These are phyloP conservation scores for Neurospora sp. DNA, from an alignment of 2,329 filamentous ascomycete genomes.

Conservation along the genomic window DNA sequence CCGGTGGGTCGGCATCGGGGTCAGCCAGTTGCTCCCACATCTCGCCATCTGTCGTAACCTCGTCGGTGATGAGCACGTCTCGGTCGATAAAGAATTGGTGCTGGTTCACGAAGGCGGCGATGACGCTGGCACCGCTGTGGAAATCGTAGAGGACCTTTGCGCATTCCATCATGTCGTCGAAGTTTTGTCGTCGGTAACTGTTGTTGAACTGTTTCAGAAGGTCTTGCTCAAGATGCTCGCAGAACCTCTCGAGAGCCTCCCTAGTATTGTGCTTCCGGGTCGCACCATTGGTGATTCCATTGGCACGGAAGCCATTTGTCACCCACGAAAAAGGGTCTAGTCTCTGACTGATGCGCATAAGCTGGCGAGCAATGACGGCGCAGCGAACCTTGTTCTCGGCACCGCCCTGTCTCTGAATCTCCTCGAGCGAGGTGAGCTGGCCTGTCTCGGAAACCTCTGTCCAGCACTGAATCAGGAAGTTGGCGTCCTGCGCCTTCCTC, in stretches of 20 bases:
- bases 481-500: constrained; percentile 81
- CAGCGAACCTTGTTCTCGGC: constrained; percentile 90
- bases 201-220: constrained; percentile 93
- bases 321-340: constrained; percentile 71
- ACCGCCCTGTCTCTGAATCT: constrained; percentile 73
- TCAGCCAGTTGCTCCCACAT: constrained; percentile 90
- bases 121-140: constrained; percentile 89
- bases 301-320: constrained; percentile 41
- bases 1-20: constrained; percentile 83
- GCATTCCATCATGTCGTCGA: constrained; percentile 96
- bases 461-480: constrained; percentile 95
- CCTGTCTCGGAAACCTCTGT: constrained; percentile 87
- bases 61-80: constrained; percentile 82
- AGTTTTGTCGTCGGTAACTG: constrained; percentile 90
- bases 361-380: constrained; percentile 83
- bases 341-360: constrained; percentile 88
- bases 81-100: constrained; percentile 99
- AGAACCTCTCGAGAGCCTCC: constrained; percentile 92
- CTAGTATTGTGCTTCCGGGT: constrained; percentile 56
- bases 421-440: constrained; percentile 76
- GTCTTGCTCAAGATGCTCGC: constrained; percentile 91
- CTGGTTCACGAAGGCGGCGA: constrained; percentile 94
- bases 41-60: constrained; percentile 63
- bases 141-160: constrained; percentile 91
- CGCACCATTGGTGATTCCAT: constrained; percentile 37